phyloP scores from a whole-genome alignment of 2,329 filamentous ascomycete genomes.

The Cladosporium velox region DNA sequence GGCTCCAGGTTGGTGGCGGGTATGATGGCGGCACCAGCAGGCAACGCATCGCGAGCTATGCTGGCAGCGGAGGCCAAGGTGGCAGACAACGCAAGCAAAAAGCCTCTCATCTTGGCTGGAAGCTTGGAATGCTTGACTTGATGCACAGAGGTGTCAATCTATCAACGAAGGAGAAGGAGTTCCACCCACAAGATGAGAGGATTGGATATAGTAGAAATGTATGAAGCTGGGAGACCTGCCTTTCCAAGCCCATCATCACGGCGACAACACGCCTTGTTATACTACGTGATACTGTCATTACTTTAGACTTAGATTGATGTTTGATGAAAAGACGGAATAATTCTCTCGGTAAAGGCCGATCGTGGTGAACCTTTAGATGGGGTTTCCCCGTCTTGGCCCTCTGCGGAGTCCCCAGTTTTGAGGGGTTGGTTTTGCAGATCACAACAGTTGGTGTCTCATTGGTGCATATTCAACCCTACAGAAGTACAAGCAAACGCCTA shows the following conservation, averaged over 20 bases:
- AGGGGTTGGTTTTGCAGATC: constrained; percentile 17
- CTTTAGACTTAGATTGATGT: neutral
- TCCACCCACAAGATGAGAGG: neutral
- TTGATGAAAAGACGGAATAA: constrained; percentile 19
- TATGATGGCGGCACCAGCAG: constrained; percentile 13
- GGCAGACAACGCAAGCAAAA: constrained; percentile 13
- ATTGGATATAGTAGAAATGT: neutral
- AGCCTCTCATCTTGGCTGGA: constrained; percentile 15
- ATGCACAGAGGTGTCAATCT: neutral
- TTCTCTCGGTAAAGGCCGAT: neutral
- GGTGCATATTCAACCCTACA: constrained; percentile 19
- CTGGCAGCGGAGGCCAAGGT: constrained; percentile 15
- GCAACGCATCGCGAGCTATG: constrained; percentile 20
- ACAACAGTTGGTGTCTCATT: neutral
- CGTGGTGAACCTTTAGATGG: neutral
- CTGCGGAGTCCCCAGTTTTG: constrained; percentile 13
- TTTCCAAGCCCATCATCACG: neutral
- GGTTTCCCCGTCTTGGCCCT: constrained; percentile 19
- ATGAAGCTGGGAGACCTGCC: neutral
- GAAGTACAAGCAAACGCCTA: constrained; percentile 18
- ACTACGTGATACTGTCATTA: neutral
- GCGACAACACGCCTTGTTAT: neutral
- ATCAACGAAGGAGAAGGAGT: neutral
- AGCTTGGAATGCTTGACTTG: constrained; percentile 9
- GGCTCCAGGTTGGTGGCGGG: neutral